Base-by-base conservation (phyloP, 2,329 filamentous ascomycete species). In the Arthrobotrys sinensis region DNA sequence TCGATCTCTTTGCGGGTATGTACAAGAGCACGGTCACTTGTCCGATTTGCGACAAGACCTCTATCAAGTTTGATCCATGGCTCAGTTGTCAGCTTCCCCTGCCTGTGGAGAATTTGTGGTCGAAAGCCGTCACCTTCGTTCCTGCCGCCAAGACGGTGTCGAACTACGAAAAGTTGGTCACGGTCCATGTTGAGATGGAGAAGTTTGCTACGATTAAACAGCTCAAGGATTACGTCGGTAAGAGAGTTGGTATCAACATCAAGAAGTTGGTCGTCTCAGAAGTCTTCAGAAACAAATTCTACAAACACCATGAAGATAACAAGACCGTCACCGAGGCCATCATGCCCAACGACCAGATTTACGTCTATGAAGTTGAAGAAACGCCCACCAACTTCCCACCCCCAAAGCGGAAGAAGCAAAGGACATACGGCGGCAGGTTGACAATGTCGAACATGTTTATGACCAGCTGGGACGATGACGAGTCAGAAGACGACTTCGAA, bases 11-110 rank as follows among this genome's bases (percentile, higher is more conserved):
- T 84, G 96, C 93, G 21, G 96, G 96, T 80, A 93, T 98, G 88
- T 99, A 98, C 88, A 97, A 98, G 86, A 98, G 96, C 52, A 98
- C 95, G 0, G 89, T 99, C 80, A 91, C 96, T 80, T 99, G 96
- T 83, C 96, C 96, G 0, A 89, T 88, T 6, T 99, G 96, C 84
- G 89, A 91, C 81, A 99, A 98, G 85, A 92, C 98, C 85, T 97
- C 94, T 88, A 97, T 99, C 82, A 98, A 96, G 0, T 99, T 99
- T 83, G 96, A 99, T 83, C 96, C 96, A 0, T 99, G 97, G 87
- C 97, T 94, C 84, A 96, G 96, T 80, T 86, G 99, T 76, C 97
- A 96, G 0, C 86, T 99, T 24, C 96, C 96, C 72, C 86, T 99
- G 38, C 96, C 96, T 0, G 90, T 97, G 68, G 92, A 96, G 83